Percentiles rank a stretch among this genome's conserved stretches.
Evolutionary conservation across 352 stramenopile genomes (phyloP).

Genomic region (Pythium monospermum): DNA sequence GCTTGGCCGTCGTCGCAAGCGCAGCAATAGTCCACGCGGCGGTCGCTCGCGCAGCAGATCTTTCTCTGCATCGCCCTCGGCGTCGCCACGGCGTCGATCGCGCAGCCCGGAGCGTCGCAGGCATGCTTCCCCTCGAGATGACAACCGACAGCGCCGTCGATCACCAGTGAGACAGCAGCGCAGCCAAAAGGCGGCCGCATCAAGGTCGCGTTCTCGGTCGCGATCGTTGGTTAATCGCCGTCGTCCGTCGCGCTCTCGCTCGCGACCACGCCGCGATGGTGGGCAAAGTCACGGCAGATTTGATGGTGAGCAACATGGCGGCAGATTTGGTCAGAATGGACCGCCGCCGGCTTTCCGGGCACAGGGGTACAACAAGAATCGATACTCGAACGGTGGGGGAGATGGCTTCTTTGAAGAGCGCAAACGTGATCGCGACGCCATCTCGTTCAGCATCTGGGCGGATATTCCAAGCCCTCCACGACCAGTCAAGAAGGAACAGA

Average conservation of each 20-base stretch:
- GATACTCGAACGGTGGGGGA: constrained; percentile 34
- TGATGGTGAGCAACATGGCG: constrained; percentile 13
- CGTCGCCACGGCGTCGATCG: background rate
- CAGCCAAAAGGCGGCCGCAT: background rate
- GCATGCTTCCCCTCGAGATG: background rate
- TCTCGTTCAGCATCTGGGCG: constrained; percentile 70
- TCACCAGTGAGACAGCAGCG: background rate
- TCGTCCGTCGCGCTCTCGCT: background rate
- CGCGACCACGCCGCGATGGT: background rate
- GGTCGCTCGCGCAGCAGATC: background rate
- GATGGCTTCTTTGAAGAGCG: constrained; percentile 73
- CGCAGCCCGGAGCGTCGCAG: constrained; percentile 3
- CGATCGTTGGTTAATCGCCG: no score
- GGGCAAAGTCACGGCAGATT: no score
- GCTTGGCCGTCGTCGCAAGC: constrained; percentile 14
- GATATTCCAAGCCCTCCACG: constrained; percentile 62
- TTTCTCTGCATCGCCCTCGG: background rate
- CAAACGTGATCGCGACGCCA: constrained; percentile 55
- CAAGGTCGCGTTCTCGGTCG: constrained; percentile 11
- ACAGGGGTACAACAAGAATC: constrained; percentile 14
- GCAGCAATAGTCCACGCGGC: background rate
- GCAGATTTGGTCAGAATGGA: constrained; percentile 3
- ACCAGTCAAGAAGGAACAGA: constrained; percentile 37
- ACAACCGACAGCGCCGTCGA: background rate
- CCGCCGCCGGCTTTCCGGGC: constrained; percentile 1